Evolutionary conservation across 257 asterid species (phyloP), one percentile per base, ranked within the genome.

Genomic region (Thymus quinquecostatus): DNA sequence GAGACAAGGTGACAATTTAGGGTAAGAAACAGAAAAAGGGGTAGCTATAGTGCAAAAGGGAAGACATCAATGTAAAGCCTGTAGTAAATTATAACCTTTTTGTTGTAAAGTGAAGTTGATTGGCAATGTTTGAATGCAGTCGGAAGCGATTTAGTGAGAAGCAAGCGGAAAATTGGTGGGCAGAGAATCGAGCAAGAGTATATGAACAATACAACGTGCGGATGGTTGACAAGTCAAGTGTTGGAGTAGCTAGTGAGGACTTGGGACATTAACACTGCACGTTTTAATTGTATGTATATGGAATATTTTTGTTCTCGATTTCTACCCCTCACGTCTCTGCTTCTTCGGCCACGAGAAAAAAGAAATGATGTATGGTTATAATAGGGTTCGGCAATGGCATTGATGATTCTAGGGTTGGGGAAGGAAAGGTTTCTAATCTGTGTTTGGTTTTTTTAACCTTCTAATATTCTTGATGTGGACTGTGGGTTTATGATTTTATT

Each of bases 101-200:
- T 64, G 41, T 4, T 47, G n/a, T 49, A 27, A 44, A 60, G 33
- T 70, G 32, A 72, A 60, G 8, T 14, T 75, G 55, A 50, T 43
- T 53, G 2, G 29, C 62, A 77, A 76, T 78, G 79, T 33, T 73
- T 59, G 68, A 70, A 80, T 88, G 91, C 97, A 94, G 99, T 58
- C 97, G 99, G 72, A 94, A 94, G 81, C 77, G 92, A 41, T 89
- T 89, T 75, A 89, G 94, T 43, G 96, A 89, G 83, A 87, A 89
- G 82, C 96, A 89, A 72, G 96, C 96, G 10, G 93, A 84, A 69
- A 83, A 84, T 74, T 87, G 96, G 96, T 89, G 96, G 96, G 91
- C 93, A 36, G 96, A 86, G 82, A 86, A 86, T 78, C 85, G 87
- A 71, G 84, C 82, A 61, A 82, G 89, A 84, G 92, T 88, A 59